These are phyloP conservation scores for Coniochaeta pulveracea DNA, from an alignment of 2,329 filamentous ascomycete genomes.

Conservation along the genomic window DNA sequence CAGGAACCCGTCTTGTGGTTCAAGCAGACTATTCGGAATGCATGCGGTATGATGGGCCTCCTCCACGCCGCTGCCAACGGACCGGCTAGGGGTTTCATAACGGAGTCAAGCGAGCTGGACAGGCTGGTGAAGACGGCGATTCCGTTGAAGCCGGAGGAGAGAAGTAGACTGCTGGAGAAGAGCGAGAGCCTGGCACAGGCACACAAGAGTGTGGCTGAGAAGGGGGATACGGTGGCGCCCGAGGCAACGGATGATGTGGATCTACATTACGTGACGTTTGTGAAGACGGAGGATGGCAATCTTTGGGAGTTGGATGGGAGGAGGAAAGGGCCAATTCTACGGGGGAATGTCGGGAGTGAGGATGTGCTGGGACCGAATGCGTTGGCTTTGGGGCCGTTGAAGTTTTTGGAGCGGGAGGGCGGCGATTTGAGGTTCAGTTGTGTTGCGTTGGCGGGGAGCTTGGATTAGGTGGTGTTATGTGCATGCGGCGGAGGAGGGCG, in stretches of 20 bases:
- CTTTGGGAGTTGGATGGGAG: conserved; percentile 52
- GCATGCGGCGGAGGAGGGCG: too few species aligned
- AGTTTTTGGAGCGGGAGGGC: conserved; percentile 44
- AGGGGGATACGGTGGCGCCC: conserved; percentile 71
- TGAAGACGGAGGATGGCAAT: conserved; percentile 57
- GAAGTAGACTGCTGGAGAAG: conserved; percentile 67
- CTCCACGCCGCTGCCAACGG: conserved; percentile 78
- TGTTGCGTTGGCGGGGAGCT: conserved; percentile 39
- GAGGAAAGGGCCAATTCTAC: conserved; percentile 42
- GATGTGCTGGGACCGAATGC: conserved; percentile 69
- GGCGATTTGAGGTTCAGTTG: conserved; percentile 48
- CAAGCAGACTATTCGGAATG: conserved; percentile 87
- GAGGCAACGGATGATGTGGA: conserved; percentile 73
- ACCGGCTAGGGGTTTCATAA: conserved; percentile 49
- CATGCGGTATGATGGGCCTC: conserved; percentile 82
- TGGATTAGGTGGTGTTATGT: too few species aligned
- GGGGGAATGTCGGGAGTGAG: conserved; percentile 49
- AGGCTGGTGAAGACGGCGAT: conserved; percentile 59
- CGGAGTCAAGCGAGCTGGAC: conserved; percentile 40
- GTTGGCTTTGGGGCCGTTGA: conserved; percentile 53
- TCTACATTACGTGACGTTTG: conserved; percentile 92
- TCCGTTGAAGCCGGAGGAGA: conserved; percentile 51
- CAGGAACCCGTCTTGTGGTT: conserved; percentile 82
- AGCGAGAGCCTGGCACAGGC: conserved; percentile 65
- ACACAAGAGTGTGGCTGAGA: conserved; percentile 64